These are phyloP conservation scores for Yarrowia deformans DNA, from an alignment of 805 yeast species.

Conservation along the genomic window DNA sequence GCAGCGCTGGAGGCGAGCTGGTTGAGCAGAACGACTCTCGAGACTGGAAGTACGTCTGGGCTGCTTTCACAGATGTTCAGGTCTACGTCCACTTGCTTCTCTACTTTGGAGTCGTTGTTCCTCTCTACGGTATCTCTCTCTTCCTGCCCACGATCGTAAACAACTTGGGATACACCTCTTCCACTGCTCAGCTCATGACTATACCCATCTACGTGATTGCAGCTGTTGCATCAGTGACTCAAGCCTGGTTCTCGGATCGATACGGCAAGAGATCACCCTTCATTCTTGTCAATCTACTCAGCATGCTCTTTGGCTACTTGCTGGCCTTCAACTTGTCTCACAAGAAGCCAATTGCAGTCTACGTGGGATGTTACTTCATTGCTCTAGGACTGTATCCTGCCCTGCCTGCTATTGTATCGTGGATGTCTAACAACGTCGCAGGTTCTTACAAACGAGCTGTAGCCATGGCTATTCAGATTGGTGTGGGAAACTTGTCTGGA, in stretches of 20 bases:
- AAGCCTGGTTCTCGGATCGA: conserved; percentile 46
- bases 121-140: conserved; percentile 65
- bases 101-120: conserved; percentile 63
- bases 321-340: conserved; percentile 57
- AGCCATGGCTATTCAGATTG: conserved; percentile 64
- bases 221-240: conserved; percentile 47
- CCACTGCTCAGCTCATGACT: conserved; percentile 59
- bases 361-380: conserved; percentile 64
- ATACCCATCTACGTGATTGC: conserved; percentile 55
- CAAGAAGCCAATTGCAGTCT: conserved; percentile 47
- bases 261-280: conserved; percentile 49
- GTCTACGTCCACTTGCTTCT: conserved; percentile 59
- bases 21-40: conserved; percentile 25
- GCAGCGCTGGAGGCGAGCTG: conserved; percentile 48
- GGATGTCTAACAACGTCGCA: conserved; percentile 63
- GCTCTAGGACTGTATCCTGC: conserved; percentile 63
- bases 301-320: conserved; percentile 51
- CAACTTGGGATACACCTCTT: conserved; percentile 65
- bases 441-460: conserved; percentile 64
- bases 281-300: conserved; percentile 44
- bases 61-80: conserved; percentile 59
- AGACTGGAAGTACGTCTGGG: conserved; percentile 33
- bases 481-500: conserved; percentile 71
- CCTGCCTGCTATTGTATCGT: conserved; percentile 68
- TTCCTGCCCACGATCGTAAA: conserved; percentile 64